Evolutionary conservation across 495 filamentous ascomycete genomes (phyloP).

Genomic region (Apiosordaria backusii): DNA sequence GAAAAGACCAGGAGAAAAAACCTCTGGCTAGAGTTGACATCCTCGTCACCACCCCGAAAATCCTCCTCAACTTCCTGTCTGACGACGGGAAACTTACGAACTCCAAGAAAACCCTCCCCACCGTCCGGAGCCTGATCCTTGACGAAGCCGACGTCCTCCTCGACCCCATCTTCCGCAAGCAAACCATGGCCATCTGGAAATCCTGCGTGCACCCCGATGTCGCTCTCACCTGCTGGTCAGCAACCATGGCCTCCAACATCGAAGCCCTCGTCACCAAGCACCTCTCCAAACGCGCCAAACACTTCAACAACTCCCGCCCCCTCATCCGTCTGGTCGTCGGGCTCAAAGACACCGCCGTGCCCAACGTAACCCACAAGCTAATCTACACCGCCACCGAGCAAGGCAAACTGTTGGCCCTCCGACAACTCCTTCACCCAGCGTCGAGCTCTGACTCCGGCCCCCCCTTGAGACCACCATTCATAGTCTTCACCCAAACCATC

Average conservation of each 20-base stretch:
- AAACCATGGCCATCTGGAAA: constrained; percentile 84
- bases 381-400: constrained; percentile 88
- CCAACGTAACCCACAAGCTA: constrained; percentile 84
- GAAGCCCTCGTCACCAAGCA: constrained; percentile 63
- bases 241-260: constrained; percentile 91
- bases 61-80: constrained; percentile 70
- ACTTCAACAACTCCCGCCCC: constrained; percentile 40
- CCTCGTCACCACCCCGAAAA: constrained; percentile 80
- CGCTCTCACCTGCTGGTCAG: constrained; percentile 82
- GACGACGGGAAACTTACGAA: constrained; percentile 38
- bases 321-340: constrained; percentile 86
- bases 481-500: constrained; percentile 94
- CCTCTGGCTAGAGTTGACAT: constrained; percentile 70
- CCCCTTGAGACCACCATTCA: constrained; percentile 77
- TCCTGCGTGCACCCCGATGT: constrained; percentile 64
- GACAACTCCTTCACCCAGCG: constrained; percentile 84
- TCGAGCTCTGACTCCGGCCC: constrained; percentile 52
- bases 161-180: constrained; percentile 83
- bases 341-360: constrained; percentile 89
- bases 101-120: constrained; percentile 50
- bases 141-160: constrained; percentile 96
- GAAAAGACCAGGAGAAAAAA: constrained; percentile 27
- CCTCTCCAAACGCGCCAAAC: constrained; percentile 55
- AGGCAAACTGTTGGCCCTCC: constrained; percentile 87
- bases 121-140: constrained; percentile 68